Conservation (phyloP, 2,329 filamentous ascomycete species). For the Cladosporium sphaerospermum region DNA sequence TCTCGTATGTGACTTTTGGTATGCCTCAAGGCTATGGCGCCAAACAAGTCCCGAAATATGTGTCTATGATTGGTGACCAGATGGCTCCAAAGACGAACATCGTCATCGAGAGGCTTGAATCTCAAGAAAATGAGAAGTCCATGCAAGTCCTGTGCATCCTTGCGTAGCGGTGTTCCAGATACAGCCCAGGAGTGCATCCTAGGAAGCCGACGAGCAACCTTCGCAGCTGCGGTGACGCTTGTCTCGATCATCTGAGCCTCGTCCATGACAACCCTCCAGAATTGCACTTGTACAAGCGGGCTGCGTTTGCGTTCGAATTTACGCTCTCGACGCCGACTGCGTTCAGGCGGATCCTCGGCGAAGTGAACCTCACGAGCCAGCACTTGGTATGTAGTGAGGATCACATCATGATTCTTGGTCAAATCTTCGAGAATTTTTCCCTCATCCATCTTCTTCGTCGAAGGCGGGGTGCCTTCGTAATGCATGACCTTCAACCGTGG, state of each 20-base stretch:
- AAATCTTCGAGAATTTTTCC: slow-evolving; percentile 42
- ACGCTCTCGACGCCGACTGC: slow-evolving; percentile 53
- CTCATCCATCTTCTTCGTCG: slow-evolving; percentile 29
- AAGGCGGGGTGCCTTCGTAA: slow-evolving; percentile 47
- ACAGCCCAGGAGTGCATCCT: slow-evolving; percentile 86
- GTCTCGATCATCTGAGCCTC: slow-evolving; percentile 92
- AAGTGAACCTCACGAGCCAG: slow-evolving; percentile 78
- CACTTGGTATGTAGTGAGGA: slow-evolving; percentile 60
- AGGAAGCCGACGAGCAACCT: slow-evolving; percentile 71
- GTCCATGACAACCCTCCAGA: slow-evolving; percentile 75
- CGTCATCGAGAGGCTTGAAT: slow-evolving; percentile 68
- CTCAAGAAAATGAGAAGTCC: slow-evolving; percentile 76
- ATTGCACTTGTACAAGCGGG: slow-evolving; percentile 72
- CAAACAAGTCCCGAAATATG: slow-evolving; percentile 64
- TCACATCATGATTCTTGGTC: slow-evolving; percentile 46
- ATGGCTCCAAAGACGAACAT: slow-evolving; percentile 59
- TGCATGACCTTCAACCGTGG: slow-evolving; percentile 50
- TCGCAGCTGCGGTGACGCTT: slow-evolving; percentile 75
- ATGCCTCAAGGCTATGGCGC: slow-evolving; percentile 69
- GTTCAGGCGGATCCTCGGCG: slow-evolving; percentile 61
- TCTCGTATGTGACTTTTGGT: slow-evolving; percentile 74
- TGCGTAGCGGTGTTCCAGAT: slow-evolving; percentile 82
- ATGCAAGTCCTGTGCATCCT: slow-evolving; percentile 69
- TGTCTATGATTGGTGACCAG: slow-evolving; percentile 55
- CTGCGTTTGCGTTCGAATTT: slow-evolving; percentile 58